Evolutionary conservation across 192 early-diverging fungal species (phyloP), one percentile per base, ranked within the genome.

Genomic region (Umbelopsis isabellina): DNA sequence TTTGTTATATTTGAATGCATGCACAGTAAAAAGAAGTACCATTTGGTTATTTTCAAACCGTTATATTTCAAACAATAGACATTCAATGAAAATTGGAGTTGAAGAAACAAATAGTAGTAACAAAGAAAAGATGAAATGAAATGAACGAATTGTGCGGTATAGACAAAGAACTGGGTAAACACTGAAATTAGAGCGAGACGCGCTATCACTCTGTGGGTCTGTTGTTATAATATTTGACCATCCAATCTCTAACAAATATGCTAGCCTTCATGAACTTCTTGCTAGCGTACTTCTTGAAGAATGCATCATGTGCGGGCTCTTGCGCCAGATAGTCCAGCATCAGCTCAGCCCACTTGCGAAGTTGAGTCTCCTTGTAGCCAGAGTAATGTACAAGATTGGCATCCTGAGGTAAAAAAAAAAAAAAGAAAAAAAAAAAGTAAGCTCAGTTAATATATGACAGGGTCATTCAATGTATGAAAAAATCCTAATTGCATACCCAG

Each of bases 221-320:
- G 27, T 33, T 65, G 20, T 52, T 64, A 66, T 78, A 78, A 47
- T 69, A 73, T 20, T 69, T 33, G 18, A 79, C 72, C 27, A 94
- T 86, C 94, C 94, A 96, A 70, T 94, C 90, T 58, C 87, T 82
- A 50, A 89, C 92, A 86, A 92, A 94, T 44, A 92, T 67, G 64
- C 89, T 91, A 16, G 89, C 96, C 72, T 90, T 93, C 83, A 94
- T 82, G 68, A 90, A 94, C 71, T 89, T 89, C 65, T 86, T 86
- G 72, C 85, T 81, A 21, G 92, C 68, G 82, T 97, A 99, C 81
- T 99, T 99, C 45, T 85, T 88, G 79, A 82, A 94, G 67, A 99
- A 84, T 23, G 87, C 87, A 33, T 91, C 90, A 68, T 88, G 72
- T 68, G 81, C 80, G 7, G 35, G 44, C 7, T 85, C 83, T 41